Conservation (phyloP, 179 eudicot genomes). For the Beta corolliflora region DNA sequence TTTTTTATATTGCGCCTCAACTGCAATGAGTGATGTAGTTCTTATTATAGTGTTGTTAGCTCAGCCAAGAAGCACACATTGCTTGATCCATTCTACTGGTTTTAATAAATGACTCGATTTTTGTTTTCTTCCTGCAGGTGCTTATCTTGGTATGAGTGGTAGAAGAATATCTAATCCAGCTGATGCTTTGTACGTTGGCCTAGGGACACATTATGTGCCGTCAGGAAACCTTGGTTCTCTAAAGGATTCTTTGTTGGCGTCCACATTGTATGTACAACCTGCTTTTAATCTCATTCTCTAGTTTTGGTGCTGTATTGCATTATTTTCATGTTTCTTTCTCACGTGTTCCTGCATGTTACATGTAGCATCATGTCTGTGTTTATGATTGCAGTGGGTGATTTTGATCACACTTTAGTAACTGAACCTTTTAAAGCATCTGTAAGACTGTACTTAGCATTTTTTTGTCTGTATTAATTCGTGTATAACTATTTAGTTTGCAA, state of each 20-base stretch:
- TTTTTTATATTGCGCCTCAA: no score
- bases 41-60: neutral
- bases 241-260: slow-evolving; percentile 65
- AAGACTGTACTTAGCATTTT: neutral
- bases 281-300: neutral
- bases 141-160: slow-evolving; percentile 96
- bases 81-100: neutral
- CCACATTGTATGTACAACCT: slow-evolving; percentile 60
- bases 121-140: slow-evolving; percentile 52
- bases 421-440: neutral
- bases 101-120: neutral
- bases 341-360: neutral
- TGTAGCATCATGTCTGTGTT: neutral
- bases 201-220: slow-evolving; percentile 87
- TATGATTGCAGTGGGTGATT: neutral
- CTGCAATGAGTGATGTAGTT: no score
- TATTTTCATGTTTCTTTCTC: neutral
- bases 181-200: slow-evolving; percentile 86
- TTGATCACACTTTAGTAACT: neutral
- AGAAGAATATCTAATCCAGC: slow-evolving; percentile 81
- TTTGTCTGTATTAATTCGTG: no score
- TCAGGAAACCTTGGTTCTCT: slow-evolving; percentile 67
- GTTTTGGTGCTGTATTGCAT: neutral
- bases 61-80: neutral
- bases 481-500: neutral